Base-by-base conservation (phyloP, 306 rosid species). In the Canavalia ensiformis region DNA sequence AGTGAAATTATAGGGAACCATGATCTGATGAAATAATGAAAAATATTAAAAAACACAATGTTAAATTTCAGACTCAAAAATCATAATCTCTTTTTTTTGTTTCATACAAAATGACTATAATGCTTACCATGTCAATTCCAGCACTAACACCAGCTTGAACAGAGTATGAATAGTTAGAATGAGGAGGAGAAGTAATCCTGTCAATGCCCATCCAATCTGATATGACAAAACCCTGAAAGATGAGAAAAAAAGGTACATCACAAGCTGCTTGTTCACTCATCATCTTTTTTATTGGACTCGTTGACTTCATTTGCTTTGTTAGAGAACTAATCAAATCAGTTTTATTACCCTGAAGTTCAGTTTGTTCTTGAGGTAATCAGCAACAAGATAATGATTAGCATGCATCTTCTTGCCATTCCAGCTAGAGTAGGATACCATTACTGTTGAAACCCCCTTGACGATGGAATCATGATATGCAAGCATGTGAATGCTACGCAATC, bases 181-280 rank as follows among this genome's bases (percentile, higher is more conserved):
- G 89, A 50, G 97, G 94, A 65, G 98, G 98, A 50, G 98, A 88
- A 68, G 98, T 93, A 69, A 93, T 89, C 74, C 91, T 72, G 81
- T 93, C 98, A 64, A 93, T 89, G 54, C 97, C 97, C 74, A 88
- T 82, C 97, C 97, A 93, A 86, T 93, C 97, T 25, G 97, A 90
- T 67, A 93, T 94, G 81, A 94, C 90, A 67, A 94, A 94, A 55
- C 98, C 97, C 97, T 93, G 88, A 45, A 74, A 87, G 11, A 41
- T 39, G 7, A 52, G 76, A 33, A 18, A 52, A 55, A 63, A 5
- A 66, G 3, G 60, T 10, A 78, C 25, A 58, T 68, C 52, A 83
- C 10, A 45, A 18, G 35, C 52, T 57, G 51, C 12, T 77, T 31
- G 10, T 35, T 60, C 30, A 3, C 13, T 41, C 41, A 71, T 80